These are phyloP conservation scores for Aspergillus glaucus DNA, from an alignment of 2,329 filamentous ascomycete species.

Conservation along the genomic window DNA sequence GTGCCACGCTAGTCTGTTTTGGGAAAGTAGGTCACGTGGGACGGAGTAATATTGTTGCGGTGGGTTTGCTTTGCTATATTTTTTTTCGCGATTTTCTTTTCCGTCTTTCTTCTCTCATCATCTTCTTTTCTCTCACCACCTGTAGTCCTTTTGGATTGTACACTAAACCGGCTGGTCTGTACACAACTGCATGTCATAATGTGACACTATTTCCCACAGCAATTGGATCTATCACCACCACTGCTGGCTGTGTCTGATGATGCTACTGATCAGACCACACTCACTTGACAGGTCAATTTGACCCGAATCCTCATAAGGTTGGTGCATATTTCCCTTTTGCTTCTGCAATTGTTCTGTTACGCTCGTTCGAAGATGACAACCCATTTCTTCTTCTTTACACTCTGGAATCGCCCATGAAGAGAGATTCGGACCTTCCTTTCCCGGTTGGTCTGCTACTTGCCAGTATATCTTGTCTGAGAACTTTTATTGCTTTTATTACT, in stretches of 20 bases:
- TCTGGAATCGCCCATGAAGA: constrained; percentile 63
- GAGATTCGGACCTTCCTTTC: constrained; percentile 55
- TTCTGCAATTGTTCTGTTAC: constrained; percentile 5
- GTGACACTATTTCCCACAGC: background rate
- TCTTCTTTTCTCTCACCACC: constrained; percentile 1
- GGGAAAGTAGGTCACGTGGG: background rate
- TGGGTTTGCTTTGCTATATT: background rate
- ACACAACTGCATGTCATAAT: background rate
- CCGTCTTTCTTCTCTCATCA: constrained; percentile 12
- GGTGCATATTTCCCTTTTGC: constrained; percentile 12
- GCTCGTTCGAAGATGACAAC: constrained; percentile 53
- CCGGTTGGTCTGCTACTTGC: constrained; percentile 64
- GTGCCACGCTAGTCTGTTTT: constrained; percentile 9
- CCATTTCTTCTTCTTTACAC: constrained; percentile 55
- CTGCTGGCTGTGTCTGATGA: background rate
- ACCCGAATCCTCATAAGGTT: constrained; percentile 13
- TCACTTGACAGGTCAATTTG: background rate
- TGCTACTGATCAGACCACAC: background rate
- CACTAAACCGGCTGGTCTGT: too few species aligned
- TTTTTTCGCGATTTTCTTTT: constrained; percentile 5
- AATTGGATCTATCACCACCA: background rate
- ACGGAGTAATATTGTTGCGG: constrained; percentile 8
- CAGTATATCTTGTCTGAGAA: constrained; percentile 63
- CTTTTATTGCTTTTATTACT: background rate
- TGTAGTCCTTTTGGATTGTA: background rate